A percentile compares a stretch with the other conserved stretches of the same genome.
These are phyloP conservation scores for Tricholoma bakamatsutake DNA, from an alignment of 768 basidiomycete species.

Conservation along the genomic window DNA sequence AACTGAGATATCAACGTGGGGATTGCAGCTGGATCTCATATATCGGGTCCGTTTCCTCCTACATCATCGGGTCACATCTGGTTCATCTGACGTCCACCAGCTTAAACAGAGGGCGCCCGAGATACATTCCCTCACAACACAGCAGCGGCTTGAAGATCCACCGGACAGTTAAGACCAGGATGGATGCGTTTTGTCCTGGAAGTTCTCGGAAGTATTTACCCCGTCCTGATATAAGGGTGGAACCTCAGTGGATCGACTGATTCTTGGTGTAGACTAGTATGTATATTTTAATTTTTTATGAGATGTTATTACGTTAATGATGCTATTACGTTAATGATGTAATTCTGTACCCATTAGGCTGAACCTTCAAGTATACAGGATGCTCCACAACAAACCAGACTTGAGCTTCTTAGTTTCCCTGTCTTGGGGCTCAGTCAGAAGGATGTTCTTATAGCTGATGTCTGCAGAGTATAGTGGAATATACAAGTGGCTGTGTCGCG, in stretches of 20 bases:
- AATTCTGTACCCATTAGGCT: no score
- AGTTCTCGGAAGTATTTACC: constrained; percentile 22
- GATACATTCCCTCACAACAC: constrained; percentile 34
- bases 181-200: constrained; percentile 36
- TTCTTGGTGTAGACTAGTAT: background rate
- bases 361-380: no score
- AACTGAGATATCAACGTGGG: constrained; percentile 27
- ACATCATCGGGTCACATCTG: background rate
- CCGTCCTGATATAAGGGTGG: constrained; percentile 21
- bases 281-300: background rate
- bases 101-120: constrained; percentile 29
- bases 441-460: no score
- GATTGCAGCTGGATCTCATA: constrained; percentile 23
- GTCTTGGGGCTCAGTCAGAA: no score
- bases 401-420: no score
- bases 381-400: no score
- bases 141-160: constrained; percentile 37
- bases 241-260: constrained; percentile 33
- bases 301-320: no score
- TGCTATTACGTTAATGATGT: no score
- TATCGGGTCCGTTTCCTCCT: constrained; percentile 4
- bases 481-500: no score
- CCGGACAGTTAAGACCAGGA: constrained; percentile 45
- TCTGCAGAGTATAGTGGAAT: no score
- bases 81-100: constrained; percentile 1